Evolutionary conservation across 164 flowering plant genomes (phyloP).

Genomic region (Houttuynia cordata): DNA sequence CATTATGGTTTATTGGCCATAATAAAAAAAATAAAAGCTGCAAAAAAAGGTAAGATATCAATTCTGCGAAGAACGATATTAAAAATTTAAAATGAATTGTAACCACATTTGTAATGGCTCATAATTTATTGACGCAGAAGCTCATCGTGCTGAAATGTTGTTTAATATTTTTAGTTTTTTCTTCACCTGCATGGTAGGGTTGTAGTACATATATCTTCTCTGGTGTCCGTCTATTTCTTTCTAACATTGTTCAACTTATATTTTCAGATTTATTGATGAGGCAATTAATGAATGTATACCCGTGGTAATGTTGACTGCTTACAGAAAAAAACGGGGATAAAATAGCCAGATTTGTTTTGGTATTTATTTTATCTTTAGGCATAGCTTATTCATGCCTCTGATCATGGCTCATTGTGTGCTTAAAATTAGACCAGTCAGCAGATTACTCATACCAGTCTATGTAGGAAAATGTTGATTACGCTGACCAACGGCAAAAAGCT

Average conservation of each 20-base stretch:
- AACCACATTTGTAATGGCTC: not conserved
- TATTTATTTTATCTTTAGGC: not conserved
- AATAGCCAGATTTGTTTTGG: slow-evolving; percentile 47
- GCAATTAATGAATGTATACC: slow-evolving; percentile 57
- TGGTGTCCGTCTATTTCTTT: not conserved
- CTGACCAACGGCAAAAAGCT: too few relatives aligned
- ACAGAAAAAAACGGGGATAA: slow-evolving; percentile 59
- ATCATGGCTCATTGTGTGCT: not conserved
- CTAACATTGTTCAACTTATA: not conserved
- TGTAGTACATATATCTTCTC: not conserved
- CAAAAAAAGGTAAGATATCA: not conserved
- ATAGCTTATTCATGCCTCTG: not conserved
- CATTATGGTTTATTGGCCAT: too few relatives aligned
- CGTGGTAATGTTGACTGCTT: slow-evolving; percentile 52
- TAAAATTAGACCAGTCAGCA: too few relatives aligned
- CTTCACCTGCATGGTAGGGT: not conserved
- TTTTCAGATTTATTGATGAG: slow-evolving; percentile 73
- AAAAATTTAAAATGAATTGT: not conserved
- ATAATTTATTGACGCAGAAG: not conserved
- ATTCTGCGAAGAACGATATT: not conserved
- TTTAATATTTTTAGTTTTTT: too few relatives aligned
- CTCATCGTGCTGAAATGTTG: not conserved
- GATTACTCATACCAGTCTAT: not conserved
- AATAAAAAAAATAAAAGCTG: too few relatives aligned
- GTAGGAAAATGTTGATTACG: not conserved